Evolutionary conservation across 805 yeast genomes (phyloP), one percentile per base, ranked within the genome.

Genomic region (Schizosaccharomyces octosporus): DNA sequence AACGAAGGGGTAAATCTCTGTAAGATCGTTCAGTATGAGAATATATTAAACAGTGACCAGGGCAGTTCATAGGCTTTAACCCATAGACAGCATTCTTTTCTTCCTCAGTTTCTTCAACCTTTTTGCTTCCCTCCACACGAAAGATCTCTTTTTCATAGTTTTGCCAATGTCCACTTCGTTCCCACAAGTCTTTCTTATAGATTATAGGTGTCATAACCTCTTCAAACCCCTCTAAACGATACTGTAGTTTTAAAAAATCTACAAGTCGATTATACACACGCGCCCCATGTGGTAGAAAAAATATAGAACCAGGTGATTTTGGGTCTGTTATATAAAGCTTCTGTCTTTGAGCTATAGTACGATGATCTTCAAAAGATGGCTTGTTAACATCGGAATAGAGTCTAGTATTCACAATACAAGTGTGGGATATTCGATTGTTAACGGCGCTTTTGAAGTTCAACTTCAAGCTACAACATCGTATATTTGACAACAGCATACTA

Each of bases 111-210:
- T 36, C 51, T 75, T 93, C 99, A 66, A 89, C 95, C 62, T 89
- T 96, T 69, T 29, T 21, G 3, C 36, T 29, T 21, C 36, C 36
- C 21, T 21, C 36, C 31, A 93, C 86, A 9, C 94, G 77, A 72
- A 93, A 93, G 98, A 93, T 93, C 73, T 93, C 87, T 72, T 93
- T 98, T 72, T 87, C 84, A 75, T 93, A 93, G 76, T 90, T 89
- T 13, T 83, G 85, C 97, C 97, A 90, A 72, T 93, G 98, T 0
- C 97, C 97, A 11, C 95, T 84, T 60, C 78, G 80, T 71, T 88
- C 84, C 96, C 97, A 93, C 19, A 93, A 74, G 45, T 81, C 78
- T 63, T 82, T 82, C 66, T 84, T 85, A 73, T 84, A 93, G 15
- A 93, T 84, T 65, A 90, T 76, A 1, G 98, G 98, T 0, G 96